Evolutionary conservation across 2,329 filamentous ascomycete species (phyloP).

Genomic region (Botrytis cinerea): DNA sequence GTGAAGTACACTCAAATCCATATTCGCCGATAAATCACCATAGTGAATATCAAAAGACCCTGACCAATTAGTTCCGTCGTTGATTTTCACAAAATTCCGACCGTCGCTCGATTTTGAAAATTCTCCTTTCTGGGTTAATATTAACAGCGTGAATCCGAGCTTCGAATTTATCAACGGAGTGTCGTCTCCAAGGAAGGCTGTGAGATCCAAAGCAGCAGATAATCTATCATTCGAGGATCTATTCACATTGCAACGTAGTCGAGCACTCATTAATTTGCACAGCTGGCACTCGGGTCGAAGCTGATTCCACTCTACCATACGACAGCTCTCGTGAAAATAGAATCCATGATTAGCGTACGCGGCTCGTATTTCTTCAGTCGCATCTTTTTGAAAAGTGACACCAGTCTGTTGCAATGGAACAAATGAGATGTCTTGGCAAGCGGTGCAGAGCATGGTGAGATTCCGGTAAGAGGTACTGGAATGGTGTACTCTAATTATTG

Average conservation of each 20-base stretch:
- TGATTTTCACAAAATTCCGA: not conserved
- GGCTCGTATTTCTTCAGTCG: not conserved
- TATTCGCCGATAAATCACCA: not conserved
- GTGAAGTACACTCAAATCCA: not conserved
- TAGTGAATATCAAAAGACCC: not conserved
- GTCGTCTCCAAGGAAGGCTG: not conserved
- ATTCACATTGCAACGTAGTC: not conserved
- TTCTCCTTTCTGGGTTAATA: not conserved
- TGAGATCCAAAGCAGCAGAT: not conserved
- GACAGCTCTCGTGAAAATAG: not conserved
- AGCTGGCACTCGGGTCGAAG: not conserved
- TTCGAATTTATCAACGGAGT: not conserved
- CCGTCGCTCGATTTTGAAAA: not conserved
- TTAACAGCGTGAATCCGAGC: not conserved
- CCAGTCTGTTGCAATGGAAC: not conserved
- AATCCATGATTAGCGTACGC: not conserved
- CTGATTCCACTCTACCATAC: not conserved
- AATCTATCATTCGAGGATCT: not conserved
- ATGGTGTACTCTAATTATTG: accelerated
- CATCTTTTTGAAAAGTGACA: not conserved
- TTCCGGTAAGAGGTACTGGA: too few species aligned
- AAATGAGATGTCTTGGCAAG: not conserved
- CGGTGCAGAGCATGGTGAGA: not conserved
- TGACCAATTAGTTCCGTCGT: not conserved
- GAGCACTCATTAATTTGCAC: not conserved